Percentiles rank a stretch among this genome's conserved stretches.
Conservation (phyloP, 139 green algal species). For the Raphidocelis subcapitata region DNA sequence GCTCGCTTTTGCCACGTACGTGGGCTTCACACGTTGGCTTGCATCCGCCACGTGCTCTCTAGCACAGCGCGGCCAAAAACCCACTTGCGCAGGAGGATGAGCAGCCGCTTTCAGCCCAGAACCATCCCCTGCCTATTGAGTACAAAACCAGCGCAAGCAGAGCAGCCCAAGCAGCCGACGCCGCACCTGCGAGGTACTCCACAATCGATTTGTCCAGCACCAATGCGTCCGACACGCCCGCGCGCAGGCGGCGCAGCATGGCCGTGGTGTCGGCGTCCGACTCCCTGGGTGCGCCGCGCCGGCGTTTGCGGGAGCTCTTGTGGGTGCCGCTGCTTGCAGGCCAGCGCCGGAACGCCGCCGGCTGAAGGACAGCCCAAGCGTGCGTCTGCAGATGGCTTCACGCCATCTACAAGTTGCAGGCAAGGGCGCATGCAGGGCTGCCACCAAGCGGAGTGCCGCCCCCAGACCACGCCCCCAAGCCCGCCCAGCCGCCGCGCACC, state of each 20-base stretch:
- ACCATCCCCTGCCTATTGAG: neutral
- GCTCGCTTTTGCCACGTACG: no score
- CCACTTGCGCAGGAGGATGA: no score
- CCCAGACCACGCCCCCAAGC: neutral
- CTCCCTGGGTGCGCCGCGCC: constrained; percentile 3
- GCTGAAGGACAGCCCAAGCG: neutral
- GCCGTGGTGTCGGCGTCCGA: neutral
- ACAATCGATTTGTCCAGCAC: constrained; percentile 21
- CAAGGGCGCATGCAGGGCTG: neutral
- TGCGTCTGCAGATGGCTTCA: neutral
- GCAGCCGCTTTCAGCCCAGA: neutral
- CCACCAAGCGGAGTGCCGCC: neutral
- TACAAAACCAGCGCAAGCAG: no score
- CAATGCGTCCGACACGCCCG: constrained; percentile 3
- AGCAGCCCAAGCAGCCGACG: no score
- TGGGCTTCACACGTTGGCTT: no score
- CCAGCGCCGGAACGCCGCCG: neutral
- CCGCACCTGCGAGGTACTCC: constrained; percentile 6
- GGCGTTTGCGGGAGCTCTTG: neutral
- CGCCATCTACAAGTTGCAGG: neutral
- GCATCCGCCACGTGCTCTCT: no score
- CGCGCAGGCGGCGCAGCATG: constrained; percentile 9
- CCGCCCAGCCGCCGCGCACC: neutral
- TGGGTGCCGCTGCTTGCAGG: neutral
- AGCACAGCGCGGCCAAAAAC: no score